Evolutionary conservation across 345 rosid genomes (phyloP).

Genomic region (Salix purpurea): DNA sequence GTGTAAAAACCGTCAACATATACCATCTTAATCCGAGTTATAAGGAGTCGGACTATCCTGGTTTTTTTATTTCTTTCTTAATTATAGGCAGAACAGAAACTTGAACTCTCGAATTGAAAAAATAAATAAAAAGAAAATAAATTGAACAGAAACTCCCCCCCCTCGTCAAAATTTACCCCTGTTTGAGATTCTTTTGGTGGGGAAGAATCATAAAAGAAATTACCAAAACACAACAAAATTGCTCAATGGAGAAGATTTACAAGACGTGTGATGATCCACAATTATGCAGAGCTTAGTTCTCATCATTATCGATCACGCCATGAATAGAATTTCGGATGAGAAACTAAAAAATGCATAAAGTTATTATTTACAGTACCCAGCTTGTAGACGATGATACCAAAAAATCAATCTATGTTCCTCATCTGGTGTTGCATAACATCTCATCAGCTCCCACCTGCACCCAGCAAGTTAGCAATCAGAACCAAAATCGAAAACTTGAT

Average conservation of each 20-base stretch:
- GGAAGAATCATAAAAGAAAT: not conserved
- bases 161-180: not conserved
- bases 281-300: slow-evolving; percentile 14
- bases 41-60: too few relatives aligned
- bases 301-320: not conserved
- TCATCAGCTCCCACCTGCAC: slow-evolving; percentile 43
- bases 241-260: slow-evolving; percentile 9
- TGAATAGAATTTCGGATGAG: slow-evolving; percentile 16
- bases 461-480: slow-evolving; percentile 7
- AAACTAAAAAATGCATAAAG: slow-evolving; percentile 7
- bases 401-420: slow-evolving; percentile 1
- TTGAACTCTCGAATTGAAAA: not conserved
- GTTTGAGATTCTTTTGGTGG: not conserved
- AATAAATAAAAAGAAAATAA: too few relatives aligned
- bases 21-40: too few relatives aligned
- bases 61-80: not conserved
- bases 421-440: not conserved
- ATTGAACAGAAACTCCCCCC: not conserved
- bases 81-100: not conserved
- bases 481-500: not conserved
- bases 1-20: too few relatives aligned
- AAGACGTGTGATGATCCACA: slow-evolving; percentile 6
- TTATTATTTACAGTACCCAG: slow-evolving; percentile 29
- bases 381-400: slow-evolving; percentile 4
- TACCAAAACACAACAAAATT: not conserved